phyloP scores from a whole-genome alignment of 768 basidiomycete species.

The Fomitopsis pulvina region DNA sequence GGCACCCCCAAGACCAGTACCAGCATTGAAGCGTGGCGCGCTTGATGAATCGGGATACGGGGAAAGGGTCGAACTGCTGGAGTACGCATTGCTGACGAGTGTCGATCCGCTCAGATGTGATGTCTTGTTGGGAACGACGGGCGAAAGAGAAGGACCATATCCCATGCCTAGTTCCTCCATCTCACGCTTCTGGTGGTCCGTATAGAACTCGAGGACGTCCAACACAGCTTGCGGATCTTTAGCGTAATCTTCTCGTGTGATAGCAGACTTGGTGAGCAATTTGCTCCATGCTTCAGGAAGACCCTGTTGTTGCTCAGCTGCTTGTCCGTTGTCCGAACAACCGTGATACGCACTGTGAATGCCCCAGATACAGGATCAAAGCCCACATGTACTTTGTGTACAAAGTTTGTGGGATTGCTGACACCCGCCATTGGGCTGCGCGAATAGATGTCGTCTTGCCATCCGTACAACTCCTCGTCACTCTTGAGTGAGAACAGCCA shows the following conservation, averaged over 20 bases:
- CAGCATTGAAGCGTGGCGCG: conserved; percentile 81
- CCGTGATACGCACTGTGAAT: conserved; percentile 70
- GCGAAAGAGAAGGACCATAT: conserved; percentile 14
- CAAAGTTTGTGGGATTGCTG: conserved; percentile 93
- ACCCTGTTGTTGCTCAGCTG: conserved; percentile 43
- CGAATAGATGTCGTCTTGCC: conserved; percentile 96
- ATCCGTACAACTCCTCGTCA: conserved; percentile 96
- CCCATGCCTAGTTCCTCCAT: conserved; percentile 55
- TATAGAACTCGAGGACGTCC: conserved; percentile 97
- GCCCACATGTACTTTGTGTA: conserved; percentile 97
- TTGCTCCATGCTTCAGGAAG: conserved; percentile 98
- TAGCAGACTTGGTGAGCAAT: conserved; percentile 93
- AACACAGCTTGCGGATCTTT: conserved; percentile 96
- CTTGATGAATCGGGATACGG: conserved; percentile 31
- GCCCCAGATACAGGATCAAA: conserved; percentile 92
- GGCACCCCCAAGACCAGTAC: conserved; percentile 83
- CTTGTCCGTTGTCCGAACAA: background rate
- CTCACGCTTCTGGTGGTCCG: conserved; percentile 95
- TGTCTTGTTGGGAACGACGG: conserved; percentile 3
- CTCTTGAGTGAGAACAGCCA: conserved; percentile 80
- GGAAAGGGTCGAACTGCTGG: conserved; percentile 20
- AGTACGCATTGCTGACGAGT: background rate
- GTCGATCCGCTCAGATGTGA: conserved; percentile 9
- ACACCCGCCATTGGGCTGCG: conserved; percentile 91
- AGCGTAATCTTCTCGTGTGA: conserved; percentile 96